A percentile compares a stretch with the other conserved stretches of the same genome.
Evolutionary conservation across 73 alveolate genomes (phyloP).

Genomic region (Blepharisma japonicum): DNA sequence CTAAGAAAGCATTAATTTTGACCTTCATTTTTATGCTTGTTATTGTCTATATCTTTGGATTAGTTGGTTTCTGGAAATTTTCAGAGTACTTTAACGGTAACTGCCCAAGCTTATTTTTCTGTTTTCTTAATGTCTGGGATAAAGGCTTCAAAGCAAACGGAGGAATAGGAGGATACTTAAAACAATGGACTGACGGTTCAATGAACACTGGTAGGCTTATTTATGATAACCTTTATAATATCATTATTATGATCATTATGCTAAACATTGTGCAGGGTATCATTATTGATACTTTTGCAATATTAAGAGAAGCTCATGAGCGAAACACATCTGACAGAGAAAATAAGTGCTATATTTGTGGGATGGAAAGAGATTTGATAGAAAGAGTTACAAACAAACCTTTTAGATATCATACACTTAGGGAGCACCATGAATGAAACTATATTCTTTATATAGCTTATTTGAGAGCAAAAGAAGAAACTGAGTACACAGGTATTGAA

Average conservation of each 20-base stretch:
- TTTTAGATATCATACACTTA: slow-evolving; percentile 45
- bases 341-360: slow-evolving; percentile 71
- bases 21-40: slow-evolving; percentile 49
- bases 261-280: slow-evolving; percentile 75
- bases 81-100: neutral
- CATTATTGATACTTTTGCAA: slow-evolving; percentile 73
- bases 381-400: slow-evolving; percentile 50
- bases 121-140: slow-evolving; percentile 23
- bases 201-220: slow-evolving; percentile 47
- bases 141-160: slow-evolving; percentile 15
- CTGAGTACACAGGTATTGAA: slow-evolving; percentile 95
- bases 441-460: slow-evolving; percentile 84
- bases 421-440: slow-evolving; percentile 84
- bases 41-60: slow-evolving; percentile 44
- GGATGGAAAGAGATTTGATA: slow-evolving; percentile 46
- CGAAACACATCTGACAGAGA: slow-evolving; percentile 50
- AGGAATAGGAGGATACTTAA: slow-evolving; percentile 21
- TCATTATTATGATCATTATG: slow-evolving; percentile 53
- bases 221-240: slow-evolving; percentile 57
- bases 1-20: slow-evolving; percentile 50
- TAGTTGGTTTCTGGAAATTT: slow-evolving; percentile 46
- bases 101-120: neutral
- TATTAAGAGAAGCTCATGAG: slow-evolving; percentile 59
- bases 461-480: slow-evolving; percentile 74
- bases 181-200: neutral